phyloP scores from a whole-genome alignment of 2,329 filamentous ascomycete genomes.

The Fusarium sp. region DNA sequence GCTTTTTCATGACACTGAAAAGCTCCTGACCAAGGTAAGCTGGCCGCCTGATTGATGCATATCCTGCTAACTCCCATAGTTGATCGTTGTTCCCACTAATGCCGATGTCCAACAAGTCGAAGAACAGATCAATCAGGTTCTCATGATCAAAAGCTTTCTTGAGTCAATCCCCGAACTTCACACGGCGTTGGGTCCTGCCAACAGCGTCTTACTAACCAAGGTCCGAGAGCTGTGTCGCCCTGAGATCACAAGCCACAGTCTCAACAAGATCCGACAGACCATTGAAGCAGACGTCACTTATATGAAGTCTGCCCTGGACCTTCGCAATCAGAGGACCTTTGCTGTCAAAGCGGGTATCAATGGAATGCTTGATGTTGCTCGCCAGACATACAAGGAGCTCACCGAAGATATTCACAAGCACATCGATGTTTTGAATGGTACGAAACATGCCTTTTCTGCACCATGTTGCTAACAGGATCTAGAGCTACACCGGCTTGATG shows the following conservation, averaged over 20 bases:
- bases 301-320: constrained; percentile 81
- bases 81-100: constrained; percentile 80
- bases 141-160: constrained; percentile 88
- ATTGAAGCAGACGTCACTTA: constrained; percentile 87
- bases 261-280: constrained; percentile 72
- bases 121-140: constrained; percentile 85
- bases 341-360: constrained; percentile 88
- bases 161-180: constrained; percentile 74
- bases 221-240: constrained; percentile 78
- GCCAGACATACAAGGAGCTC: constrained; percentile 89
- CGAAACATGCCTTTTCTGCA: constrained; percentile 13
- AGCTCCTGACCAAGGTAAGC: constrained; percentile 77
- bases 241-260: constrained; percentile 69
- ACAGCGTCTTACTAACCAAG: constrained; percentile 71
- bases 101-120: constrained; percentile 76
- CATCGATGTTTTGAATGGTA: constrained; percentile 75
- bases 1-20: constrained; percentile 81
- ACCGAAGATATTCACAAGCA: constrained; percentile 81
- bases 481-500: constrained; percentile 68
- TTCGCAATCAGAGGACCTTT: constrained; percentile 90
- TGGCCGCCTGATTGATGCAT: rapidly evolving
- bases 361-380: constrained; percentile 86
- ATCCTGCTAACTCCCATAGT: constrained; percentile 55
- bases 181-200: constrained; percentile 73
- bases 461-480: not conserved